Evolutionary conservation across 805 yeast genomes (phyloP).

Genomic region (Pichia sporocuriosa): DNA sequence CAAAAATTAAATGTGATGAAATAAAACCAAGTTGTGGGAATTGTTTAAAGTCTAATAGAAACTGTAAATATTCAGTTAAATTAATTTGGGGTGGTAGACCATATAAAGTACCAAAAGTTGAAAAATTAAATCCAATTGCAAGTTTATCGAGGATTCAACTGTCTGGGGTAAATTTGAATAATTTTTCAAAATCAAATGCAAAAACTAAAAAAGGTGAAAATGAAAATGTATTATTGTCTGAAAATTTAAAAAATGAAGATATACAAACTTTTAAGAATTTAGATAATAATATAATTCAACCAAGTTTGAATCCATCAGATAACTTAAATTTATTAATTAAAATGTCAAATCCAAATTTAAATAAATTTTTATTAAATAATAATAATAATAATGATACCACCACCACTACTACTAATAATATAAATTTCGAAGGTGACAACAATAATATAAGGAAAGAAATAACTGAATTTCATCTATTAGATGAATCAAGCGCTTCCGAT

Average conservation of each 20-base stretch:
- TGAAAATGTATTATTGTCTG: too few relatives aligned
- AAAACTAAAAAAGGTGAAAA: background rate
- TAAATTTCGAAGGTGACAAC: background rate
- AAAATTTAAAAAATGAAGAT: too few relatives aligned
- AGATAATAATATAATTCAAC: background rate
- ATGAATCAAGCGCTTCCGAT: conserved; percentile 12
- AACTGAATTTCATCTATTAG: conserved; percentile 13
- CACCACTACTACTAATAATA: background rate
- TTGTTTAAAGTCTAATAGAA: conserved; percentile 40
- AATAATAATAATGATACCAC: background rate
- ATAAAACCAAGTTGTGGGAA: conserved; percentile 52
- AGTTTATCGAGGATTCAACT: conserved; percentile 17
- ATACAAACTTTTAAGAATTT: background rate
- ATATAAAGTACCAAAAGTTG: conserved; percentile 37
- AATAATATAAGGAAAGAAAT: background rate
- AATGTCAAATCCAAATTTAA: conserved; percentile 5
- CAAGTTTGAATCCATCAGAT: conserved; percentile 14
- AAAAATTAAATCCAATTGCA: conserved; percentile 27
- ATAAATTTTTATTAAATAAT: background rate
- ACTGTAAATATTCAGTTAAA: conserved; percentile 58
- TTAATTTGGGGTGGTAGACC: conserved; percentile 77
- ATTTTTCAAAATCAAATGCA: background rate
- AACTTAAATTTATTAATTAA: conserved; percentile 12
- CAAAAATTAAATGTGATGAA: conserved; percentile 68
- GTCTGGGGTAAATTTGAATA: background rate